These are phyloP conservation scores for Tetrahymena malaccensis DNA, from an alignment of 73 alveolate genomes.

Conservation along the genomic window DNA sequence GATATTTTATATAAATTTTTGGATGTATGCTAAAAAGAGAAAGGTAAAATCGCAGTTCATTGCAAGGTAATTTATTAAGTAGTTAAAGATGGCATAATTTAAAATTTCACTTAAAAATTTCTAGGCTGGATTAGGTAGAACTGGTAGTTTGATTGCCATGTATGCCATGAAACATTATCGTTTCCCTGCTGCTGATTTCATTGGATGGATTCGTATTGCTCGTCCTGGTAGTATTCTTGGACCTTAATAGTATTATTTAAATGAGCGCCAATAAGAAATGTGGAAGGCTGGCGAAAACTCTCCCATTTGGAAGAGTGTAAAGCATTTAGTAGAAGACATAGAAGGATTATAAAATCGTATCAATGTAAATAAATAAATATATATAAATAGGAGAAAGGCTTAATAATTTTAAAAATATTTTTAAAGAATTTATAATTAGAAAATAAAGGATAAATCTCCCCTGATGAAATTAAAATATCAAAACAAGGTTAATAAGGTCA, in stretches of 20 bases:
- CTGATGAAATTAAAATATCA: not conserved
- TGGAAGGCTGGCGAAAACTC: not conserved
- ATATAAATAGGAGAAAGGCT: not conserved
- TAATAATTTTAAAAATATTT: not conserved
- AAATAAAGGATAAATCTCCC: not conserved
- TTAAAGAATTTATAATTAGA: not conserved
- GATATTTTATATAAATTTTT: not conserved
- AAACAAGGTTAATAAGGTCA: not conserved
- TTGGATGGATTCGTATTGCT: constrained; percentile 73
- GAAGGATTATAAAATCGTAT: not conserved
- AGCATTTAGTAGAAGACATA: not conserved
- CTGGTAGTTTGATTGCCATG: constrained; percentile 87
- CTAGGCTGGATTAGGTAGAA: constrained; percentile 95
- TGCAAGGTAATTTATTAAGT: not conserved
- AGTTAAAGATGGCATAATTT: not conserved
- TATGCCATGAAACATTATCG: constrained; percentile 76
- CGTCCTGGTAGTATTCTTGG: constrained; percentile 90
- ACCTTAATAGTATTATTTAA: constrained; percentile 67
- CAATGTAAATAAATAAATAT: not conserved
- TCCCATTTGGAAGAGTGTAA: not conserved
- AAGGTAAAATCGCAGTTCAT: not conserved
- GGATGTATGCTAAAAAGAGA: not conserved
- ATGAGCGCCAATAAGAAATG: constrained; percentile 1
- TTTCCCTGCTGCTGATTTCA: constrained; percentile 83
- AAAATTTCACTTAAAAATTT: not conserved